phyloP scores from a whole-genome alignment of 306 rosid genomes.

The Dalbergia oliveri region DNA sequence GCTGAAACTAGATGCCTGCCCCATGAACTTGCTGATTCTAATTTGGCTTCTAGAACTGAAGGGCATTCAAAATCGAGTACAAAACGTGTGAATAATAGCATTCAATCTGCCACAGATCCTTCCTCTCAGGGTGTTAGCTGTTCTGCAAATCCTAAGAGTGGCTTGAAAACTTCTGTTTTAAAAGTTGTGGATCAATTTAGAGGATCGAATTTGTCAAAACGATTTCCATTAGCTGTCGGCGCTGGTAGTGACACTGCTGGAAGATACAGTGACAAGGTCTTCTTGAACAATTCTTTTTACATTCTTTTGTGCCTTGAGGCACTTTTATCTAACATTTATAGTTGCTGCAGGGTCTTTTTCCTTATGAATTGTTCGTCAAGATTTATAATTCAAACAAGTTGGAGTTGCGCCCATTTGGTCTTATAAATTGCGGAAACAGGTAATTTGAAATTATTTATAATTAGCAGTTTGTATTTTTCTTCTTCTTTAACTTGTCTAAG shows the following conservation, averaged over 20 bases:
- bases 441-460: conserved; percentile 45
- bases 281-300: conserved; percentile 20
- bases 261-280: conserved; percentile 79
- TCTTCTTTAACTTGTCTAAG: neutral
- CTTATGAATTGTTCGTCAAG: conserved; percentile 82
- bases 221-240: conserved; percentile 34
- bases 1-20: conserved; percentile 45
- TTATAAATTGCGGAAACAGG: conserved; percentile 95
- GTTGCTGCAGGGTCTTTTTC: conserved; percentile 72
- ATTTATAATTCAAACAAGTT: conserved; percentile 77
- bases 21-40: conserved; percentile 44
- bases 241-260: conserved; percentile 63
- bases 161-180: conserved; percentile 73
- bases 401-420: conserved; percentile 85
- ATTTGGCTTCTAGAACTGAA: conserved; percentile 53
- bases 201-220: conserved; percentile 77
- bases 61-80: conserved; percentile 46
- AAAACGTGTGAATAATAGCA: conserved; percentile 51
- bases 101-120: conserved; percentile 52
- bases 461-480: too few relatives aligned
- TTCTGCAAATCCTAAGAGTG: conserved; percentile 66
- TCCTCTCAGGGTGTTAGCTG: conserved; percentile 59
- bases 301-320: neutral
- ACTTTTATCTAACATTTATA: conserved; percentile 33
- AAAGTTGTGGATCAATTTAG: conserved; percentile 86